Conservation (phyloP, 345 rosid genomes). For the Gossypium sturtianum region DNA sequence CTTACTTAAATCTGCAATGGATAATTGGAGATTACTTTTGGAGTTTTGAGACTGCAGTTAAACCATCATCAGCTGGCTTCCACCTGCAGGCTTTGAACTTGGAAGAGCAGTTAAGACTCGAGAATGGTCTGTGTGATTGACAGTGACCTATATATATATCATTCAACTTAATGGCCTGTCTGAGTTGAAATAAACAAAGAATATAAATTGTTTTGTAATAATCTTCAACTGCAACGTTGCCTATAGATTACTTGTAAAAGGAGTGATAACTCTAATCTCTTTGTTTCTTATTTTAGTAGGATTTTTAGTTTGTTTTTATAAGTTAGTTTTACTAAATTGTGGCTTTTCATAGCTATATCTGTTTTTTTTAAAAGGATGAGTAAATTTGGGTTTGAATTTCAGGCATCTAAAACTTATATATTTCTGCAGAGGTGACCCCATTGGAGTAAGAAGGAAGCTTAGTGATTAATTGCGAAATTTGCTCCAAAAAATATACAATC, state of each 20-base stretch:
- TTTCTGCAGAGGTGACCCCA: too few relatives aligned
- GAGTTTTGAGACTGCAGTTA: background rate
- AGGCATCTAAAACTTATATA: too few relatives aligned
- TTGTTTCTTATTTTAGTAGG: too few relatives aligned
- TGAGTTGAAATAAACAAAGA: background rate
- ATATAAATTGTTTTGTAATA: background rate
- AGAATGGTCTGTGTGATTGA: background rate
- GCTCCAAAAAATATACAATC: background rate
- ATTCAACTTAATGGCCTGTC: background rate
- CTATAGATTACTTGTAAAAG: background rate
- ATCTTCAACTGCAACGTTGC: background rate
- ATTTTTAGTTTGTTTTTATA: too few relatives aligned
- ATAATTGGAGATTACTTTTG: background rate
- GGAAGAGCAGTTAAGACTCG: background rate
- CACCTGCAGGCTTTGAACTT: background rate
- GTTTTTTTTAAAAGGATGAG: too few relatives aligned
- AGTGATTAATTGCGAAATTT: background rate
- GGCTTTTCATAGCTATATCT: background rate
- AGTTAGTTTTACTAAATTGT: background rate
- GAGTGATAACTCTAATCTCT: background rate
- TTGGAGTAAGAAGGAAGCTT: background rate
- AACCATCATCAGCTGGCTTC: conserved; percentile 3
- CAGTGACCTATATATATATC: background rate
- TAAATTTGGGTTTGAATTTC: too few relatives aligned
- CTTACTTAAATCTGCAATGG: conserved; percentile 1